Evolutionary conservation across 345 rosid genomes (phyloP), one percentile per base, ranked within the genome.

Genomic region (Adansonia digitata): DNA sequence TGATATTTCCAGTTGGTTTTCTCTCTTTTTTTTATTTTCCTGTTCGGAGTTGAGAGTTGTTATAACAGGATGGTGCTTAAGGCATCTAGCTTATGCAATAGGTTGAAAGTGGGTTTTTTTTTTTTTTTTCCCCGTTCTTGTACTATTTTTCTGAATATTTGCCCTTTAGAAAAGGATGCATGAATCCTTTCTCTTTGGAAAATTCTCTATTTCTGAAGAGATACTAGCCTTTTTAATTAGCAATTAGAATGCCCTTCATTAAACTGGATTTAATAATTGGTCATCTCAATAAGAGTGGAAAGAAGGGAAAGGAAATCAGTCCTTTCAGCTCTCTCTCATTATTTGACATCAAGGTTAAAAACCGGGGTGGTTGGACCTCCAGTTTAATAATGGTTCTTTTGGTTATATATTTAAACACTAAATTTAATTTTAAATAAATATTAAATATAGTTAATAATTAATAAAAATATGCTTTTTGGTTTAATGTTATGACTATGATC

Each of bases 61-160:
- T 46, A 46, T 18, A 12, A 67, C 31, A 46, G 72, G 72, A 46
- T 68, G 72, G 40, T 46, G 72, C n/a, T 17, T 68, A 31, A 51
- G 37, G 56, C 37, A 40, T 65, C 42, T 65, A 40, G 52, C 51
- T 43, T 45, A 43, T 26, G 18, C 18, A 27, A 57, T 57, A 12
- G 63, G 2, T 62, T 62, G 67, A 34, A 12, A 15, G 24, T 18
- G n/a, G 7, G 34, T 0, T 5, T 29, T 5, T 61, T 61, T 31
- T 6, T 0, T 5, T 15, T 3, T 17, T 17, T 31, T 31, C 34
- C 22, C 22, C 2, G 9, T 27, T 12, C 35, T 34, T 17, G 67
- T 62, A 34, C 3, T 18, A 34, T 17, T 62, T 62, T 20, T 5
- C 22, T 34, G 15, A 15, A 7, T 35, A 18, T 35, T 34, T 15